phyloP scores from a whole-genome alignment of 345 rosid species.

The Eucalyptus albens region DNA sequence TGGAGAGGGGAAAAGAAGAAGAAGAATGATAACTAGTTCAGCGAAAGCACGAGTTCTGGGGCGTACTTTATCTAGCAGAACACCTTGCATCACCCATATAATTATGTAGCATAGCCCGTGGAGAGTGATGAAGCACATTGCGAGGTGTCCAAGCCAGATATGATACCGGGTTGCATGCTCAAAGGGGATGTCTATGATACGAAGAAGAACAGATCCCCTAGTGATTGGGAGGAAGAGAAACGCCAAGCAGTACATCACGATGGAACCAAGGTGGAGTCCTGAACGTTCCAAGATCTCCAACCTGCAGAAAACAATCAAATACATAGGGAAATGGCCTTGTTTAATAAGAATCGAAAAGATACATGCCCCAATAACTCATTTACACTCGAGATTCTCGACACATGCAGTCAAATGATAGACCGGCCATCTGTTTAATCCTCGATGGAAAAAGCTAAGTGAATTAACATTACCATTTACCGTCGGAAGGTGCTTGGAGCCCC shows the following conservation, averaged over 20 bases:
- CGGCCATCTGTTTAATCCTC: neutral
- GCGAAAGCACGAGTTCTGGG: neutral
- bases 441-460: neutral
- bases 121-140: slow-evolving; percentile 62
- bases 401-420: neutral
- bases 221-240: slow-evolving; percentile 77
- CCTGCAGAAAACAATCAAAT: slow-evolving; percentile 1
- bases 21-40: neutral
- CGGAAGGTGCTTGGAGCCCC: slow-evolving; percentile 6
- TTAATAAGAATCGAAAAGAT: neutral
- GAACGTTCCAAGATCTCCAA: slow-evolving; percentile 25
- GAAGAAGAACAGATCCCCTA: slow-evolving; percentile 83
- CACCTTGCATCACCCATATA: slow-evolving; percentile 49
- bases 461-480: slow-evolving; percentile 13
- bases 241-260: slow-evolving; percentile 54
- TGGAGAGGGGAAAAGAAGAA: neutral
- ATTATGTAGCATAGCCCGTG: slow-evolving; percentile 58
- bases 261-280: slow-evolving; percentile 53
- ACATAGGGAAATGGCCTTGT: neutral
- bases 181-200: slow-evolving; percentile 67
- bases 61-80: slow-evolving; percentile 43
- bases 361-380: neutral
- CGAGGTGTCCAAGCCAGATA: slow-evolving; percentile 81
- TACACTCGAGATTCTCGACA: neutral
- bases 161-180: slow-evolving; percentile 86